Conservation (phyloP, 768 basidiomycete genomes). For the Boletus coccyginus region DNA sequence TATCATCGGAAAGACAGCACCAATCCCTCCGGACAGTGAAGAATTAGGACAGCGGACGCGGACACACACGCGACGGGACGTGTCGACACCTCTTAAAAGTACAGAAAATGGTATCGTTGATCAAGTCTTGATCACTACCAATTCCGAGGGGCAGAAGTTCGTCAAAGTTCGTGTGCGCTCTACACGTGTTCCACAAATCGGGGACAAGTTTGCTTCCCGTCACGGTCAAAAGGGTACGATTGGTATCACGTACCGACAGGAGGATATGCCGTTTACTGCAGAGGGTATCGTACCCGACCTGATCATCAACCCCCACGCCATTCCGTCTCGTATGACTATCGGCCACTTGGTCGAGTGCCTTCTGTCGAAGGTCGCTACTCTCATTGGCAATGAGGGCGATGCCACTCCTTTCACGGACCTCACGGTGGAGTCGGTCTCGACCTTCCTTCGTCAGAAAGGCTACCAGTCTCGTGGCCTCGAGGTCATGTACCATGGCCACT, state of each 20-base stretch:
- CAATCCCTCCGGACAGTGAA: conserved; percentile 93
- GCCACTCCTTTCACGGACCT: conserved; percentile 98
- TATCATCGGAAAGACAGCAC: conserved; percentile 98
- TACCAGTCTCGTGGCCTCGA: conserved; percentile 98
- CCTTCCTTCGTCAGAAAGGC: conserved; percentile 79
- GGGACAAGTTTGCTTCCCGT: conserved; percentile 99
- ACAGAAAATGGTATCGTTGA: conserved; percentile 98
- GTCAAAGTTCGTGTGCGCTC: conserved; percentile 97
- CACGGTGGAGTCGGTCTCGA: conserved; percentile 98
- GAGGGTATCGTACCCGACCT: conserved; percentile 97
- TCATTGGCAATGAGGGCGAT: conserved; percentile 96
- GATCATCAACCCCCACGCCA: conserved; percentile 99
- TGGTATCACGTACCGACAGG: conserved; percentile 98
- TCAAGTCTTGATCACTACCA: conserved; percentile 95
- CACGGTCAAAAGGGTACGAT: conserved; percentile 99
- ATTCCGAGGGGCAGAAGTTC: conserved; percentile 94
- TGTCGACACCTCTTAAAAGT: conserved; percentile 96
- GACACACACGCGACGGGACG: conserved; percentile 89
- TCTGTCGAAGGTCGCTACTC: conserved; percentile 91
- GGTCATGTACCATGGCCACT: conserved; percentile 98
- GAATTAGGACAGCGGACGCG: conserved; percentile 96
- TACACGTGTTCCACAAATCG: conserved; percentile 95
- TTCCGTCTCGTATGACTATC: conserved; percentile 99
- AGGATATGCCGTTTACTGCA: conserved; percentile 99
- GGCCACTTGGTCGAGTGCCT: conserved; percentile 99